These are phyloP conservation scores for Kwoniella sp. DNA, from an alignment of 768 basidiomycete genomes.

Conservation along the genomic window DNA sequence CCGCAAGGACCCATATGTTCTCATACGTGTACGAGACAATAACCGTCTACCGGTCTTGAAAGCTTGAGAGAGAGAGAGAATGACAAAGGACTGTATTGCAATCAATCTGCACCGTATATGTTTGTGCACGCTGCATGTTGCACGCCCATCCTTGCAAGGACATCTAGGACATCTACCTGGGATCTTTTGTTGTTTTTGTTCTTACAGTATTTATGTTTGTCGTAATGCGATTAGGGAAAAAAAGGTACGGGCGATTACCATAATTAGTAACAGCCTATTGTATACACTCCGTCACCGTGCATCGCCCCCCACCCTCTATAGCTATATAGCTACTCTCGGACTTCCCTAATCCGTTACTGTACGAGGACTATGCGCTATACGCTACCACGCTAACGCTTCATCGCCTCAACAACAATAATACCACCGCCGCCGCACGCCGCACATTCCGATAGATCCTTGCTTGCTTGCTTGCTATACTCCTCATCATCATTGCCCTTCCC, in stretches of 20 bases:
- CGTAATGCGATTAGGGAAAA: neutral
- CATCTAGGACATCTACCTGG: no score
- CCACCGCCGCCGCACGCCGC: neutral
- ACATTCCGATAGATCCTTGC: neutral
- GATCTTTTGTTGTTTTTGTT: no score
- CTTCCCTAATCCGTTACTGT: neutral
- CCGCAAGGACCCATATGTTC: no score
- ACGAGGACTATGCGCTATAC: neutral
- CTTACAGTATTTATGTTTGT: neutral
- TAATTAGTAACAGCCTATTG: neutral
- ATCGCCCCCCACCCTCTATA: neutral
- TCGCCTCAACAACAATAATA: neutral
- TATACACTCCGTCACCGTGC: neutral
- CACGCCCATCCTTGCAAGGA: no score
- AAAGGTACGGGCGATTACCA: neutral
- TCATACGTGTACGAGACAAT: neutral
- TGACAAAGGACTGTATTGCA: no score
- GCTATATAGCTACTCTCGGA: neutral
- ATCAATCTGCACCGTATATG: no score
- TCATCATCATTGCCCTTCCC: no score
- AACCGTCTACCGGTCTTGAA: neutral
- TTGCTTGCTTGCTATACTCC: neutral
- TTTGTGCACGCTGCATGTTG: no score
- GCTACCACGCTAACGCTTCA: neutral
- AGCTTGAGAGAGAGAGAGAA: neutral